Evolutionary conservation across 2,329 filamentous ascomycete genomes (phyloP).

Genomic region (Arthrocladium fulminans): DNA sequence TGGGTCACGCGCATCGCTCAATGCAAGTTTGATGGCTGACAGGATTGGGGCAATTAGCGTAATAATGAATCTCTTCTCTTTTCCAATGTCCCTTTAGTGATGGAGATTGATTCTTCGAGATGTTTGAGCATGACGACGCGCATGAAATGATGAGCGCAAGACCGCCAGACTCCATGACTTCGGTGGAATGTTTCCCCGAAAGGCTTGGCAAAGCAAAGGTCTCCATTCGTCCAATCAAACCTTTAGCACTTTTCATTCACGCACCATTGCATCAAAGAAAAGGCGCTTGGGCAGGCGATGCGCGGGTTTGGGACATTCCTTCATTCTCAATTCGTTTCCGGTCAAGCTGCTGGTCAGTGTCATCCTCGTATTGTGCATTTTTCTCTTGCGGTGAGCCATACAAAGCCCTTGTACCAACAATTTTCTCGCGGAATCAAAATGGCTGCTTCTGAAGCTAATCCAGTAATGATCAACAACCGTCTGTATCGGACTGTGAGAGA

Average conservation of each 20-base stretch:
- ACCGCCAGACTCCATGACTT: background rate
- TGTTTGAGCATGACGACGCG: too few relatives aligned
- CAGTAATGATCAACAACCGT: conserved; percentile 40
- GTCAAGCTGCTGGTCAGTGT: conserved; percentile 2
- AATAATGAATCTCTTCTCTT: too few relatives aligned
- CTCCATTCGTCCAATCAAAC: background rate
- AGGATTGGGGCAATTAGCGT: too few relatives aligned
- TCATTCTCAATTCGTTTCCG: background rate
- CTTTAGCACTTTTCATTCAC: background rate
- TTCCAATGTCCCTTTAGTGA: too few relatives aligned
- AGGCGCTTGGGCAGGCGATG: conserved; percentile 5
- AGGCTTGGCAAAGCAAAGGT: background rate
- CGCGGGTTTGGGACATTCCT: background rate
- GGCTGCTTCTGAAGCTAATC: conserved; percentile 1
- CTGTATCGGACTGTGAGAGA: conserved; percentile 56
- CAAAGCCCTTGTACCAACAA: background rate
- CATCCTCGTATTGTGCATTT: background rate
- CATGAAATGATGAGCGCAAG: too few relatives aligned
- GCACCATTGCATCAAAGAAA: background rate
- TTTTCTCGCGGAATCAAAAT: conserved; percentile 1
- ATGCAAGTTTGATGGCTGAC: too few relatives aligned
- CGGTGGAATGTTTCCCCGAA: background rate
- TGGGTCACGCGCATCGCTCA: too few relatives aligned
- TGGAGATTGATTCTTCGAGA: too few relatives aligned
- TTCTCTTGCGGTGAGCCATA: background rate